Conservation (phyloP, 306 rosid species). For the Myrica gale region DNA sequence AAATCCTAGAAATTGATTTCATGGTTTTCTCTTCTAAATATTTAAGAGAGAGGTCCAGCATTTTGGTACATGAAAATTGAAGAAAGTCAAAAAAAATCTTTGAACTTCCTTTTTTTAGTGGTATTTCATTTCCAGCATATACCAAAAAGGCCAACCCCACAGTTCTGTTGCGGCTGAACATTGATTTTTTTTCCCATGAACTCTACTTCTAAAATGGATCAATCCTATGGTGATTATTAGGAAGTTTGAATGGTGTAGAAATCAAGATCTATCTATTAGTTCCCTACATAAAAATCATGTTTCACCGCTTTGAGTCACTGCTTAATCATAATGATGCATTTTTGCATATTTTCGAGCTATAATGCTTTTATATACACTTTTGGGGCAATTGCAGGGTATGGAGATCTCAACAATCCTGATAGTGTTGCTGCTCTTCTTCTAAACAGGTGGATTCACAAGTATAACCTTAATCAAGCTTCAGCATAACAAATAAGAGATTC, state of each 20-base stretch:
- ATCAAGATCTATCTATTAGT: neutral
- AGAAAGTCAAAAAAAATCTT: neutral
- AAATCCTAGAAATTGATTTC: neutral
- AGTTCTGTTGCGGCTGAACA: neutral
- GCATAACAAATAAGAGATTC: slow-evolving; percentile 21
- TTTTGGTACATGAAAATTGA: neutral
- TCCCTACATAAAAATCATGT: neutral
- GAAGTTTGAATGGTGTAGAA: neutral
- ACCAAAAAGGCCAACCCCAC: neutral
- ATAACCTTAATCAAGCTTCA: slow-evolving; percentile 20
- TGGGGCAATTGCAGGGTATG: slow-evolving; percentile 33
- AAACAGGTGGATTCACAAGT: slow-evolving; percentile 47
- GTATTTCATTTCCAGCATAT: neutral
- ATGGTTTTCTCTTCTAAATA: neutral
- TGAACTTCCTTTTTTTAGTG: neutral
- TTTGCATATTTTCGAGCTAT: neutral
- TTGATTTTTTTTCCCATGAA: neutral
- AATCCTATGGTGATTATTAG: neutral
- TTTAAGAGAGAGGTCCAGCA: neutral
- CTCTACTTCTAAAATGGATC: neutral
- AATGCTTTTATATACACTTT: slow-evolving; percentile 8
- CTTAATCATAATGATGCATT: neutral
- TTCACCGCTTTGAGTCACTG: neutral
- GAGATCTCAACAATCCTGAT: slow-evolving; percentile 41
- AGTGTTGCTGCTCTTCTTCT: slow-evolving; percentile 59